Base-by-base conservation (phyloP, 2,329 filamentous ascomycete species). In the Phialophora tarda region DNA sequence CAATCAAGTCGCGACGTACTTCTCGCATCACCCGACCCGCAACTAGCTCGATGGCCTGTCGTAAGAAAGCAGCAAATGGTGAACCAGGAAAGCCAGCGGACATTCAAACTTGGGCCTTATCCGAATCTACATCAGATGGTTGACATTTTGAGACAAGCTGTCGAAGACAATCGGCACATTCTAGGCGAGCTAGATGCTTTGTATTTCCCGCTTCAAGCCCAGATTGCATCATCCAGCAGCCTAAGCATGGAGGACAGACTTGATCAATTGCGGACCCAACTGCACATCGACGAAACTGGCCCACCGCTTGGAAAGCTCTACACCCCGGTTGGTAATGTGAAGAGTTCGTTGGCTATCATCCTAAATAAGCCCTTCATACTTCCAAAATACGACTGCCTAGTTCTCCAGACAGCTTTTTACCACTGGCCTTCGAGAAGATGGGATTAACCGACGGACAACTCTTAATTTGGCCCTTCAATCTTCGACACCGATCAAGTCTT, bases 1-100 rank as follows among this genome's bases (percentile, higher is more conserved):
- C 44, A 47, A 47, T 47, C 44, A 47, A 47, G 44, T 47, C 44
- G 44, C 44, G 44, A 47, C 44, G 44, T 47, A 47, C 44, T 47
- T 47, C 44, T 47, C 44, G 44, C 44, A 47, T 47, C 44, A 47
- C 44, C 44, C 44, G 44, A 47, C 44, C 44, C 44, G 44, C 44
- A 47, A 47, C 44, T 47, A 47, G 8, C 44, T 47, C 44, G 44
- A 47, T 47, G 44, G 44, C 44, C 44, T 47, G 21, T 47, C 44
- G 44, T 47, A 14, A 47, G 44, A 47, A 47, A 47, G 44, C 44
- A 47, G 44, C 44, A 47, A 47, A 47, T 47, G 44, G 44, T 47
- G 44, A n/a, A n/a, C 44, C 44, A 47, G 8, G 14, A 47, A 17
- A 47, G 14, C 44, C 44, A 47, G 44, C 44, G 44, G 44, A 47